Evolutionary conservation across 805 yeast genomes (phyloP).

Genomic region (Pichia exigua): DNA sequence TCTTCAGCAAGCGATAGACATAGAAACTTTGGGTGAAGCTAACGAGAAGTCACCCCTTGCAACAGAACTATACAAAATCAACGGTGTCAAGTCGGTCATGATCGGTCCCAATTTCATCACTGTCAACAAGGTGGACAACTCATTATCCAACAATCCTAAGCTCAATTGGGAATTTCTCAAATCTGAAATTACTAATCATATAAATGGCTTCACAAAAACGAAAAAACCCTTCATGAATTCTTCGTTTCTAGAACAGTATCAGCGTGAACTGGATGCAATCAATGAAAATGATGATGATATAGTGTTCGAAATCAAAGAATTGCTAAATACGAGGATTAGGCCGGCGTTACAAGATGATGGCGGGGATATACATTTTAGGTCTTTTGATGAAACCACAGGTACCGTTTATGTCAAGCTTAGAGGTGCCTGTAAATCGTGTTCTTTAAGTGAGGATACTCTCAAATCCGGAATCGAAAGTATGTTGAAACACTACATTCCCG

Average conservation of each 20-base stretch:
- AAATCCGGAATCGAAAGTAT: constrained; percentile 64
- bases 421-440: constrained; percentile 73
- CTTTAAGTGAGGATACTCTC: constrained; percentile 55
- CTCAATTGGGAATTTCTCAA: constrained; percentile 25
- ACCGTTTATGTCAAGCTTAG: constrained; percentile 49
- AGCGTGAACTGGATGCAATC: constrained; percentile 22
- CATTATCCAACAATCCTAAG: constrained; percentile 27
- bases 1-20: constrained; percentile 38
- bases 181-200: constrained; percentile 21
- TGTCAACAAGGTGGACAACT: constrained; percentile 44
- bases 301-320: constrained; percentile 58
- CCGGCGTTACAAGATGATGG: constrained; percentile 75
- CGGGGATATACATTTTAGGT: constrained; percentile 63
- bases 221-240: constrained; percentile 22
- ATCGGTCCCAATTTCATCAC: constrained; percentile 71
- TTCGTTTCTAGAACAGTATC: constrained; percentile 18
- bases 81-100: constrained; percentile 65
- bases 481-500: constrained; percentile 65
- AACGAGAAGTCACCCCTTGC: constrained; percentile 58
- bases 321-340: constrained; percentile 60
- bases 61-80: constrained; percentile 44
- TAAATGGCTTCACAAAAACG: constrained; percentile 20
- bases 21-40: constrained; percentile 47
- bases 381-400: constrained; percentile 48
- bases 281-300: constrained; percentile 60